These are phyloP conservation scores for Teunomyces funiuensis DNA, from an alignment of 805 yeast species.

Conservation along the genomic window DNA sequence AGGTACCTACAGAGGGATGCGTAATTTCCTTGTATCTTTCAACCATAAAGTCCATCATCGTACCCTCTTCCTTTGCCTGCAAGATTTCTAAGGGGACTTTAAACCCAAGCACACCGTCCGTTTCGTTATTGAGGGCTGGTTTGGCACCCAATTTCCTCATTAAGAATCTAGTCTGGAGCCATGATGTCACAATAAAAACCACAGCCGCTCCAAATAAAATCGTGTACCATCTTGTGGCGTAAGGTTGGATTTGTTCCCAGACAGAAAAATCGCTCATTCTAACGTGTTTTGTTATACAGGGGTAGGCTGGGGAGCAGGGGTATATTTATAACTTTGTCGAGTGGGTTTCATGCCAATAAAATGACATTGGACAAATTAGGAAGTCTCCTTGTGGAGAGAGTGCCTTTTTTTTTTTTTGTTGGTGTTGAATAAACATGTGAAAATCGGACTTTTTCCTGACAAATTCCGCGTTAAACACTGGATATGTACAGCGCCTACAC, in stretches of 20 bases:
- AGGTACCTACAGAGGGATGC: constrained; percentile 18
- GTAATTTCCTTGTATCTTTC: constrained; percentile 13
- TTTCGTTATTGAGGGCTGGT: constrained; percentile 6
- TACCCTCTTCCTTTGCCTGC: constrained; percentile 17
- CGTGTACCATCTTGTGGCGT: constrained; percentile 7
- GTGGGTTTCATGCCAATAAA: too few species aligned
- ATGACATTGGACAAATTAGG: constrained; percentile 2
- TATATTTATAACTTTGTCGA: neutral
- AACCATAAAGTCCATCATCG: constrained; percentile 16
- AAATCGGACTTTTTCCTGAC: neutral
- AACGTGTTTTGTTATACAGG: neutral
- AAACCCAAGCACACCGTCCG: constrained; percentile 20
- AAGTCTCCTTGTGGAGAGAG: neutral
- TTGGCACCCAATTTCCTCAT: constrained; percentile 11
- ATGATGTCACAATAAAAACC: neutral
- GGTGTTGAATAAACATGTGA: neutral
- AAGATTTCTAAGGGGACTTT: constrained; percentile 12
- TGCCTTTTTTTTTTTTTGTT: neutral
- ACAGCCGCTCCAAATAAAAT: neutral
- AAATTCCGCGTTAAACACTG: too few species aligned
- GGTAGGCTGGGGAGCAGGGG: neutral
- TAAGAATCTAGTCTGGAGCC: constrained; percentile 1
- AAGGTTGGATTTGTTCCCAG: neutral
- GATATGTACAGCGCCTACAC: too few species aligned
- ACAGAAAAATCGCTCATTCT: neutral